A percentile compares a stretch with the other conserved stretches of the same genome.
Evolutionary conservation across 176 grass and related monocot genomes (phyloP).

Genomic region (Carex myosuroides): DNA sequence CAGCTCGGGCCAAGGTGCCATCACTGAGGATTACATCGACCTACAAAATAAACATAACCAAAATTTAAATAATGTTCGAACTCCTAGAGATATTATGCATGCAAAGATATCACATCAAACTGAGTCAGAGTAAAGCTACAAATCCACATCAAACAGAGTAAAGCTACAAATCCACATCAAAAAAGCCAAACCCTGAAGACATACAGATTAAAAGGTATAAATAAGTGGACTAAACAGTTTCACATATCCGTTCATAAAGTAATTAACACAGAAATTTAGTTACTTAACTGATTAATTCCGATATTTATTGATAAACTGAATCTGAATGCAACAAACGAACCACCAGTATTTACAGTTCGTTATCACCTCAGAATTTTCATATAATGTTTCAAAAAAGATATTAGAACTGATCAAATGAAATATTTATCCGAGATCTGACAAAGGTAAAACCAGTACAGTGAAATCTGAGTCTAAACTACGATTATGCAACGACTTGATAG

Average conservation of each 20-base stretch:
- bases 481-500: neutral
- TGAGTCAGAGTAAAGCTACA: neutral
- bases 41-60: slow-evolving; percentile 18
- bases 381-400: neutral
- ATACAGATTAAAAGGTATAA: neutral
- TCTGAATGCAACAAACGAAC: neutral
- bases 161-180: neutral
- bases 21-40: slow-evolving; percentile 52
- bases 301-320: neutral
- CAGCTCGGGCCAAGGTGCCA: slow-evolving; percentile 62
- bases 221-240: neutral
- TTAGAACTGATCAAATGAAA: neutral
- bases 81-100: neutral
- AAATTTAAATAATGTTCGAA: neutral
- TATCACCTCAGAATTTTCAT: neutral
- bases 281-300: neutral
- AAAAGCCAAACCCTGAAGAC: neutral
- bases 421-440: neutral
- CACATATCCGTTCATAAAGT: neutral
- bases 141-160: neutral
- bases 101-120: neutral
- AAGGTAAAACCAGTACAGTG: neutral
- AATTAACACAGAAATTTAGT: neutral
- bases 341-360: neutral
- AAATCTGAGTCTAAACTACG: neutral